Evolutionary conservation across 2,329 filamentous ascomycete species (phyloP).

Genomic region (Talaromyces sp.): DNA sequence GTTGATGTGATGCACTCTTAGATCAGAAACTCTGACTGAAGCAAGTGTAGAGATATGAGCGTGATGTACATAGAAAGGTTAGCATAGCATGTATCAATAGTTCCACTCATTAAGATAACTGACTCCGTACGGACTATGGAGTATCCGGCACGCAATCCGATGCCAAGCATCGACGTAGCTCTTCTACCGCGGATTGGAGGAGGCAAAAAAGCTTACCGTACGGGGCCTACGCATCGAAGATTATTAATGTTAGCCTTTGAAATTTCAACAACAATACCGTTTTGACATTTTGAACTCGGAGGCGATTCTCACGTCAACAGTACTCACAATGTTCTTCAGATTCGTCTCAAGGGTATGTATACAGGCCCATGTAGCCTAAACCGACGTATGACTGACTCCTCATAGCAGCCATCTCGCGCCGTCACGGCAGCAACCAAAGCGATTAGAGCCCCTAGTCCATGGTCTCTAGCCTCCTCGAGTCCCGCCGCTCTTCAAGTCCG

Average conservation of each 20-base stretch:
- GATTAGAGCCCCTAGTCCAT: slow-evolving; percentile 10
- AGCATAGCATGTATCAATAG: not conserved
- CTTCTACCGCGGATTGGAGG: not conserved
- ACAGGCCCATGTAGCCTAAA: not conserved
- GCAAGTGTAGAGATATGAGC: slow-evolving; percentile 3
- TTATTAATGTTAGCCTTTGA: slow-evolving; percentile 1
- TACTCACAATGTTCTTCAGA: slow-evolving; percentile 16
- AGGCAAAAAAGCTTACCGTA: slow-evolving; percentile 6
- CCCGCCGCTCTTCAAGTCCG: slow-evolving; percentile 28
- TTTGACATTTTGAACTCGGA: not conserved
- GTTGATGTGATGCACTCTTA: not conserved
- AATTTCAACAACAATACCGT: not conserved
- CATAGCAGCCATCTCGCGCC: slow-evolving; percentile 12
- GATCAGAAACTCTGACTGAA: too few relatives aligned
- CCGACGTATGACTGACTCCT: not conserved
- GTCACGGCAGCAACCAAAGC: not conserved
- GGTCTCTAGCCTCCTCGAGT: slow-evolving; percentile 13
- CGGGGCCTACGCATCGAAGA: slow-evolving; percentile 2
- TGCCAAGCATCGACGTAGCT: slow-evolving; percentile 12
- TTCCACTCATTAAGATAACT: not conserved
- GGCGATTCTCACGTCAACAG: not conserved
- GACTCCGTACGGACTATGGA: too few relatives aligned
- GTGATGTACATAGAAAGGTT: not conserved
- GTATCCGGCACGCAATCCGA: slow-evolving; percentile 3
- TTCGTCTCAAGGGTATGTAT: slow-evolving; percentile 5